A percentile compares a stretch with the other conserved stretches of the same genome.
Evolutionary conservation across 106 monocot genomes (phyloP).

Genomic region (Dendrobium officinale): DNA sequence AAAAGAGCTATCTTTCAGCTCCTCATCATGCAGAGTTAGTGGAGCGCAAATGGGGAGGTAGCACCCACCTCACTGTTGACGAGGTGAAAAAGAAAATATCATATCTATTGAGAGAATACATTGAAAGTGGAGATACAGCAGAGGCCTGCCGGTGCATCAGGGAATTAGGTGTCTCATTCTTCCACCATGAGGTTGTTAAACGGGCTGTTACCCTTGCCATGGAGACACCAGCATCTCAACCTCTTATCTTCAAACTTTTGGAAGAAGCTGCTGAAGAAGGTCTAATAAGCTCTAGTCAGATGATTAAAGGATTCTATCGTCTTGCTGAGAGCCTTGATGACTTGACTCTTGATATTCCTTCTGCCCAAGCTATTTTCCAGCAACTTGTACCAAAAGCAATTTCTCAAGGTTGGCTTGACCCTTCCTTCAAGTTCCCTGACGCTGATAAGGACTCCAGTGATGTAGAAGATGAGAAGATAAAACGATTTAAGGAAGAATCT

Average conservation of each 20-base stretch:
- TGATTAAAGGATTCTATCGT: constrained; percentile 71
- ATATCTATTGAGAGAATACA: constrained; percentile 68
- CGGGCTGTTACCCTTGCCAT: constrained; percentile 72
- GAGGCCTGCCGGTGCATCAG: constrained; percentile 92
- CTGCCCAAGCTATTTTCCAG: constrained; percentile 50
- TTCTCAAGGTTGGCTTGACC: constrained; percentile 75
- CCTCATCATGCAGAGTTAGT: constrained; percentile 95
- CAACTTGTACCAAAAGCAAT: constrained; percentile 44
- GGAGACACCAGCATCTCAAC: constrained; percentile 56
- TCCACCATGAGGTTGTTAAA: constrained; percentile 97
- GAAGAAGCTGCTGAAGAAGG: constrained; percentile 76
- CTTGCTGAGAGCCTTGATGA: constrained; percentile 75
- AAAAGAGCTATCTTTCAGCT: constrained; percentile 93
- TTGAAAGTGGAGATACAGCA: constrained; percentile 57
- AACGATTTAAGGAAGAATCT: constrained; percentile 53
- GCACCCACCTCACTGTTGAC: constrained; percentile 82
- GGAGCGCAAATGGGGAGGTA: constrained; percentile 87
- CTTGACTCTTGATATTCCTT: constrained; percentile 84
- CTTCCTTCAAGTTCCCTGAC: constrained; percentile 34
- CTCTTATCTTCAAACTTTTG: constrained; percentile 47
- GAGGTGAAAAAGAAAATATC: constrained; percentile 82
- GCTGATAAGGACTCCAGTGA: constrained; percentile 20
- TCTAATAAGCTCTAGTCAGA: constrained; percentile 87
- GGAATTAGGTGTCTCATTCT: constrained; percentile 77
- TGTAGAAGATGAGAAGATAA: constrained; percentile 48